These are phyloP conservation scores for Zea luxurians DNA, from an alignment of 176 grass and related monocot genomes.

Conservation along the genomic window DNA sequence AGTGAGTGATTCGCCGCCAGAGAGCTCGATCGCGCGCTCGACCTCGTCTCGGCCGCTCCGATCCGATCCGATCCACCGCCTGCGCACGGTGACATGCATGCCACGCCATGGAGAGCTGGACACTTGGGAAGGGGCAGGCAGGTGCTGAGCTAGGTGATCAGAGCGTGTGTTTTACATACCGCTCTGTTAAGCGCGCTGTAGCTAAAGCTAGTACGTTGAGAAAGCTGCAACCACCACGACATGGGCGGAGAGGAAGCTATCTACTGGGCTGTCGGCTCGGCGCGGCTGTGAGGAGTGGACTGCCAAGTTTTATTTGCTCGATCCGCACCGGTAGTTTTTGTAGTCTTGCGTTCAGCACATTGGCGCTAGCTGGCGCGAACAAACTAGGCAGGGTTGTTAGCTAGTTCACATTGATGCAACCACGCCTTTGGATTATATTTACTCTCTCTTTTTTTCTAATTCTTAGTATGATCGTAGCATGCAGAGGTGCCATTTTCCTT, in stretches of 20 bases:
- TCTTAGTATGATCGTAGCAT: no score
- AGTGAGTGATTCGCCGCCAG: no score
- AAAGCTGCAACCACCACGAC: constrained; percentile 36
- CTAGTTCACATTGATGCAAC: not conserved
- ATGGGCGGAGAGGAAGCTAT: constrained; percentile 5
- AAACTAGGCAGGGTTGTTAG: no score
- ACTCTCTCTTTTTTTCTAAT: no score
- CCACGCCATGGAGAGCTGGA: not conserved
- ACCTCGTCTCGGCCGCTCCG: not conserved
- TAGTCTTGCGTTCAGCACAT: no score
- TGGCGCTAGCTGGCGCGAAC: no score
- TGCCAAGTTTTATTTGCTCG: not conserved
- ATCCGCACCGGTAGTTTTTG: not conserved
- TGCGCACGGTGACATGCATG: constrained; percentile 1
- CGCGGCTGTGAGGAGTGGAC: not conserved
- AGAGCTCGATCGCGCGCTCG: not conserved
- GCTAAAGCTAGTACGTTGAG: not conserved
- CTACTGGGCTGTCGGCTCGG: not conserved
- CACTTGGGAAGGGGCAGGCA: not conserved
- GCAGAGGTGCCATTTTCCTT: no score
- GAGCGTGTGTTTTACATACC: not conserved
- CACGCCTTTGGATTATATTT: not conserved
- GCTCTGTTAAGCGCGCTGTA: constrained; percentile 3
- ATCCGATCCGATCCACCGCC: not conserved
- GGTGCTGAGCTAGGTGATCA: not conserved